These are phyloP conservation scores for Neoscytalidium dimidiatum DNA, from an alignment of 2,329 filamentous ascomycete species.

Conservation along the genomic window DNA sequence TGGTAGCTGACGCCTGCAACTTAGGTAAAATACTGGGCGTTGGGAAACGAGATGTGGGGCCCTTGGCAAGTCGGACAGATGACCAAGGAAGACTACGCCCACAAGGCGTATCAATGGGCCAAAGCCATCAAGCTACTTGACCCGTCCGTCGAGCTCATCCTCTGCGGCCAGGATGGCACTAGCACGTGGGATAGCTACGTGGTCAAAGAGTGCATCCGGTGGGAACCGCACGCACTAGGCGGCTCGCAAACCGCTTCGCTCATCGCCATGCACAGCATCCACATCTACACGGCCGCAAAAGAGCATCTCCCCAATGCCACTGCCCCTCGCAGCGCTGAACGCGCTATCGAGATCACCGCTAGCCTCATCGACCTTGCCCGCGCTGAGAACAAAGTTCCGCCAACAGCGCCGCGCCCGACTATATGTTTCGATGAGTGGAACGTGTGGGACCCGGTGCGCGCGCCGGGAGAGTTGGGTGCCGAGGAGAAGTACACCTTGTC, in stretches of 20 bases:
- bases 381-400: constrained; percentile 66
- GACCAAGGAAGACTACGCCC: constrained; percentile 69
- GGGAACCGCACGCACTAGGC: constrained; percentile 52
- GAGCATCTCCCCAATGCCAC: constrained; percentile 41
- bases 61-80: constrained; percentile 69
- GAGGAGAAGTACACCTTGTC: constrained; percentile 75
- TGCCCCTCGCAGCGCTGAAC: constrained; percentile 69
- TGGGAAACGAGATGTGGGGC: constrained; percentile 74
- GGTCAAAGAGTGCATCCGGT: constrained; percentile 66
- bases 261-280: constrained; percentile 81
- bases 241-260: constrained; percentile 50
- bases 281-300: constrained; percentile 70
- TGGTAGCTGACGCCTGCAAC: background rate
- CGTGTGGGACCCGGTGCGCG: constrained; percentile 74
- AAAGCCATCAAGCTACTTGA: constrained; percentile 73
- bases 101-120: constrained; percentile 70
- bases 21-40: constrained; percentile 76
- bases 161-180: constrained; percentile 72
- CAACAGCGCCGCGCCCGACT: constrained; percentile 61
- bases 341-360: constrained; percentile 70
- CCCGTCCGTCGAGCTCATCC: constrained; percentile 67
- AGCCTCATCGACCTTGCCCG: constrained; percentile 72
- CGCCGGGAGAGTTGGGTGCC: constrained; percentile 69
- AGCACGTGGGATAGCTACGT: constrained; percentile 74
- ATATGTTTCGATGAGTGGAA: constrained; percentile 89